Base-by-base conservation (phyloP, 2,329 filamentous ascomycete genomes). In the Epichloe bromicola region DNA sequence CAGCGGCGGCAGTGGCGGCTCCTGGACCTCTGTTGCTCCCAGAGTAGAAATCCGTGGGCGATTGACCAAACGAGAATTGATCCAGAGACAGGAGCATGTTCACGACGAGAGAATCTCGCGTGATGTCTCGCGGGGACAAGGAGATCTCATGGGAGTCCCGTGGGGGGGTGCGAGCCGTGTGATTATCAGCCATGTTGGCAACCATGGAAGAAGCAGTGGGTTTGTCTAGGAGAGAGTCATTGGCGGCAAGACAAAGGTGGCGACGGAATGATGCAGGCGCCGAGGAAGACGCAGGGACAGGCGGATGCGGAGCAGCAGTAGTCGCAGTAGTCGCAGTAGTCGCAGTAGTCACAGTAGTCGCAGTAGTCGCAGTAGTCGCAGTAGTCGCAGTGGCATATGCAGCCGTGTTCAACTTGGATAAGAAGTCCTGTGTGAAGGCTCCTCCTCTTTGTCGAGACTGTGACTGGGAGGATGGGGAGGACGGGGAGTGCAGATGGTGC, bases 1-100 rank as follows among this genome's bases (percentile, higher is more conserved):
- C 60, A 23, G 23, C 6, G 57, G 57, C 59, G 61, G 54, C 60
- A 56, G 59, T 61, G 56, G 56, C 54, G 42, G 55, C 54, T 34
- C 55, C 34, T 40, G 38, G 41, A 37, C 51, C 50, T 48, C 50
- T 51, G 50, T 49, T 54, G 50, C 23, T 47, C 43, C 49, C 44
- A 37, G 43, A 48, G 46, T 48, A 46, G 39, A 19, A 19, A 6
- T 37, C 41, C 2, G 48, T 41, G 57, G 51, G 56, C 43, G 69
- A 63, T 58, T 76, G 72, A 43, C 67, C 73, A 58, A 79, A 74
- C 40, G 80, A 83, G 63, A 91, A 82, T 66, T 91, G 86, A 68
- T 95, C 91, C 56, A 98, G 82, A 40, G 90, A 95, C 57, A 93
- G 75, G 54, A 97, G 81, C 85, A 98, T 93, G 67, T 96, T 95